Conservation (phyloP, 129 eudicot genomes). For the Glebionis coronaria region DNA sequence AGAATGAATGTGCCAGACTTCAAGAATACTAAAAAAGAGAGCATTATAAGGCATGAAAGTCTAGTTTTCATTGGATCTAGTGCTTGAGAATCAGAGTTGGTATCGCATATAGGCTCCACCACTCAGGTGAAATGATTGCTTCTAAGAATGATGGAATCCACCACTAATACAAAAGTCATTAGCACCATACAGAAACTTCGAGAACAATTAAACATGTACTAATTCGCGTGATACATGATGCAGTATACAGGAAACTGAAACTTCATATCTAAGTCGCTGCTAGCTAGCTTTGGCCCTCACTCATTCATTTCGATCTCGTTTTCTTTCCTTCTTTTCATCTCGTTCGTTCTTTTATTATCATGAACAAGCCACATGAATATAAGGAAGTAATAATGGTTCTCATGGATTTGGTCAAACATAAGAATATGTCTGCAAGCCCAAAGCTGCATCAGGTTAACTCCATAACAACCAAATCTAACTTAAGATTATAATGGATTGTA, state of each 20-base stretch:
- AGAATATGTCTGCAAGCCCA: background rate
- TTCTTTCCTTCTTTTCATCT: conserved; percentile 8
- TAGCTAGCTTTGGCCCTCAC: conserved; percentile 3
- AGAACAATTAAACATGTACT: conserved; percentile 8
- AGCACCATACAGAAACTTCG: conserved; percentile 25
- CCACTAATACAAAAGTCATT: conserved; percentile 26
- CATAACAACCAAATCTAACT: no score
- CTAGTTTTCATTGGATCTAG: conserved; percentile 4
- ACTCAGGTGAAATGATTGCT: conserved; percentile 32
- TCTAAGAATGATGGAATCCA: conserved; percentile 23
- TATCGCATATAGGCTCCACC: conserved; percentile 27
- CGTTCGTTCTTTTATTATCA: background rate
- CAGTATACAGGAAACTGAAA: background rate
- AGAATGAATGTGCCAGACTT: background rate
- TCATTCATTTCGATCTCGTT: conserved; percentile 7
- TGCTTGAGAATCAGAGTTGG: conserved; percentile 27
- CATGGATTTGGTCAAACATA: background rate
- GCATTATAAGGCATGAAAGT: background rate
- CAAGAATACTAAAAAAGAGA: background rate
- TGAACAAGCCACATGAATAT: conserved; percentile 5
- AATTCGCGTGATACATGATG: conserved; percentile 21
- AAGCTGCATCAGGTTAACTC: no score
- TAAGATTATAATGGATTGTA: no score
- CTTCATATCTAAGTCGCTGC: background rate
- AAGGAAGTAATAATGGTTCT: background rate